Base-by-base conservation (phyloP, 1,284 basidiomycete genomes). In the Wolfiporia cocos region DNA sequence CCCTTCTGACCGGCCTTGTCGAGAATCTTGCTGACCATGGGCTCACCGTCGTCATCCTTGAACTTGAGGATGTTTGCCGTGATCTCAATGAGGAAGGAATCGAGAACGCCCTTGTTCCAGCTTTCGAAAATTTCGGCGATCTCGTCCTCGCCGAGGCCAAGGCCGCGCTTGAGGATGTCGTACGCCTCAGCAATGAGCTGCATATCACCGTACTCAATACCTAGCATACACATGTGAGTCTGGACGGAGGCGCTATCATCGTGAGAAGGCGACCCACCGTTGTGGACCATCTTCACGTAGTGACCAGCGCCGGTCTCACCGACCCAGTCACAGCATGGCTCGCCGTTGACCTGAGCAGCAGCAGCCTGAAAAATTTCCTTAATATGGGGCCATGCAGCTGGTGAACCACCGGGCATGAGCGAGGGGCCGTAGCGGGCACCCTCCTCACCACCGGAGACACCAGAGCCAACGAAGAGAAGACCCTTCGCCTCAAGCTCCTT, bases 151-250 rank as follows among this genome's bases (percentile, higher is more conserved):
- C 63, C 46, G 49, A 96, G 74, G 51, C 86, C 91, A 56, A 99
- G 85, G 55, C 95, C 96, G 57, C 92, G 89, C 68, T 95, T 96
- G 64, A 99, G 85, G 67, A 99, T 97, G 66, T 98, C 93, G 66
- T 96, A 97, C 15, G 89, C 92, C 71, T 99, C 96, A 54, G 92
- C 90, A 58, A 99, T 99, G 64, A 99, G 76, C 70, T 99, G 96
- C 96, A 99, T 99, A 73, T 99, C 96, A 69, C 96, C 96, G 69
- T 99, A 99, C 69, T 97, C 93, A 67, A 97, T 97, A 74, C 92
- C 86, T 89, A 54, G 47, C 37, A 21, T 22, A 33, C 30, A 39
- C 43, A 34, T 44, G 52, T 49, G 24, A 46, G 37, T 47, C 47
- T 35, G 46, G 29, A 30, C 42, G 29, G 21, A 23, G 48, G 41